Percentiles rank a stretch among this genome's conserved stretches.
phyloP scores from a whole-genome alignment of 495 filamentous ascomycete species.

The Cercophora samala region DNA sequence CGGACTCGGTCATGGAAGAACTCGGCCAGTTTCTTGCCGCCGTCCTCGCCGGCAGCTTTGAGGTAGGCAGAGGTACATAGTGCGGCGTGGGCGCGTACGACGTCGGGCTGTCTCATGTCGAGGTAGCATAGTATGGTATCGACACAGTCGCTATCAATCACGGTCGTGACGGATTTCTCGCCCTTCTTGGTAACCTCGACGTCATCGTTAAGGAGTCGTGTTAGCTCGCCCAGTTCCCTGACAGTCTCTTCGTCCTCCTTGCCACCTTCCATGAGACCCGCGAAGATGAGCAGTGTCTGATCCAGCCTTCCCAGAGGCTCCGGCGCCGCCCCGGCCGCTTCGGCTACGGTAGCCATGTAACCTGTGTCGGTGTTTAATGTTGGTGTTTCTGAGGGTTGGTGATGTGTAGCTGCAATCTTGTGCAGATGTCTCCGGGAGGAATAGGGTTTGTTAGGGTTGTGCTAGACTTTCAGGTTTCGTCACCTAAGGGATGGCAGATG shows the following conservation, averaged over 20 bases:
- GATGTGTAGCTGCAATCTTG: background rate
- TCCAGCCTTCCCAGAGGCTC: conserved; percentile 34
- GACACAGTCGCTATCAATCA: conserved; percentile 74
- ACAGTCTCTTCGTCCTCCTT: conserved; percentile 54
- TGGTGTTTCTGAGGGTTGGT: background rate
- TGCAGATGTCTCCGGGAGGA: background rate
- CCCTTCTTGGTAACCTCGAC: conserved; percentile 33
- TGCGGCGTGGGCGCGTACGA: conserved; percentile 69
- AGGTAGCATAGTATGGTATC: conserved; percentile 75
- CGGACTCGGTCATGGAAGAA: conserved; percentile 57
- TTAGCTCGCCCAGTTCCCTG: conserved; percentile 45
- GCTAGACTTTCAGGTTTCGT: background rate
- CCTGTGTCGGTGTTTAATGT: background rate
- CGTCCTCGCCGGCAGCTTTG: conserved; percentile 65
- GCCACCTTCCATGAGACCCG: conserved; percentile 54
- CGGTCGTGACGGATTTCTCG: conserved; percentile 50
- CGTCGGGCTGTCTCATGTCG: conserved; percentile 67
- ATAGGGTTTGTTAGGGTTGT: background rate
- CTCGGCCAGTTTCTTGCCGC: conserved; percentile 59
- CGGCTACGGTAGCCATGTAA: conserved; percentile 24
- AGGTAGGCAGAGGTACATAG: conserved; percentile 76
- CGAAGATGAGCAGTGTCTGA: conserved; percentile 51
- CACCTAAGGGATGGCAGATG: background rate
- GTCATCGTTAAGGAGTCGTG: conserved; percentile 51
- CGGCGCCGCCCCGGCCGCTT: conserved; percentile 7